Evolutionary conservation across 306 rosid genomes (phyloP).

Genomic region (Crataegus laevigata): DNA sequence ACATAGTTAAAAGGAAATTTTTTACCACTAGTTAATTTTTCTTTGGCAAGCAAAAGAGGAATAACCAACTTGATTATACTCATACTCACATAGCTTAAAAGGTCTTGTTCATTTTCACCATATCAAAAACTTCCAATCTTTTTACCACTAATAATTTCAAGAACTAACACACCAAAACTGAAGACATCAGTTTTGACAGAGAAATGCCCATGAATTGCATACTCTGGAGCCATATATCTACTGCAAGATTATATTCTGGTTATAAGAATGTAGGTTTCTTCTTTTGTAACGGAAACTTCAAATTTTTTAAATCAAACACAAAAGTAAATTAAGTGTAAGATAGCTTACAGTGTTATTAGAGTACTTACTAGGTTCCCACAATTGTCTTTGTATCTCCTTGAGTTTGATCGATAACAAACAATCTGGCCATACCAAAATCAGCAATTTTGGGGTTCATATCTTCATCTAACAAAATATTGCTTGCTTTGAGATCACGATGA

Average conservation of each 20-base stretch:
- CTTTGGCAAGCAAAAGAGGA: background rate
- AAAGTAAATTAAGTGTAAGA: background rate
- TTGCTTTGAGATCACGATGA: background rate
- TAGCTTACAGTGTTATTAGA: background rate
- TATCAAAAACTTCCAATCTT: background rate
- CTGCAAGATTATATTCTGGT: background rate
- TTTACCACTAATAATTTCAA: background rate
- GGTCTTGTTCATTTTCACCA: background rate
- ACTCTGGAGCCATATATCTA: conserved; percentile 28
- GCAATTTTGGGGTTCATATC: conserved; percentile 7
- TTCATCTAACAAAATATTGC: background rate
- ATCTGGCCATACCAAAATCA: conserved; percentile 3
- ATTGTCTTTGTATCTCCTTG: background rate
- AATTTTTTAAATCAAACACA: background rate
- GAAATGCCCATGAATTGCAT: background rate
- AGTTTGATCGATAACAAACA: background rate
- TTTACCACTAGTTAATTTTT: background rate
- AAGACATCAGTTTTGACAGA: conserved; percentile 22
- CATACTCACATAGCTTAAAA: conserved; percentile 9
- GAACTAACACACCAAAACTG: conserved; percentile 14
- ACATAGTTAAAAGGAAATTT: background rate
- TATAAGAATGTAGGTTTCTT: no score
- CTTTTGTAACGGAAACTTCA: background rate
- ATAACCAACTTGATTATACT: background rate
- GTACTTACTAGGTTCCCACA: conserved; percentile 3